A percentile compares a stretch with the other conserved stretches of the same genome.
Conservation (phyloP, 495 filamentous ascomycete genomes). For the Jackrogersella minutella region DNA sequence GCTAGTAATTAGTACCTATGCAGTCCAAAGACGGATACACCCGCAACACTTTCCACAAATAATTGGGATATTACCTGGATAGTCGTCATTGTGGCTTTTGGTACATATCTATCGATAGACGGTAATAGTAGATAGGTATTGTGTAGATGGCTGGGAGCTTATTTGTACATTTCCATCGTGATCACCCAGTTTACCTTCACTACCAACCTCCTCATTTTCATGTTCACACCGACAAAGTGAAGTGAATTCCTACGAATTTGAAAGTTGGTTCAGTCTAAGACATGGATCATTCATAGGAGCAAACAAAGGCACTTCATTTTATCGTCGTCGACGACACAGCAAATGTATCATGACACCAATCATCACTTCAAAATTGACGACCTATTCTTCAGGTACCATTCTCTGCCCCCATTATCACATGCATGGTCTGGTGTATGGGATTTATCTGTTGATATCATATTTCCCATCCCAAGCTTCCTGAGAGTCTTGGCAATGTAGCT, state of each 20-base stretch:
- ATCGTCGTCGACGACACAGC: too few relatives aligned
- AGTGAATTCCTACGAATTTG: too few relatives aligned
- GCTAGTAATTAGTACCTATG: neutral
- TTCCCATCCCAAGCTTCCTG: neutral
- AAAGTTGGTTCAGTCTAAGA: too few relatives aligned
- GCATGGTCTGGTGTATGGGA: neutral
- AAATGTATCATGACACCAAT: too few relatives aligned
- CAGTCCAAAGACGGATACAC: constrained; percentile 17
- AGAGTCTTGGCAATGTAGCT: constrained; percentile 8
- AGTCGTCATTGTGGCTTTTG: constrained; percentile 10
- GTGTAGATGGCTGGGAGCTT: neutral
- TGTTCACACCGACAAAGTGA: too few relatives aligned
- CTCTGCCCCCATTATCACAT: constrained; percentile 1
- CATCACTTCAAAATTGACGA: too few relatives aligned
- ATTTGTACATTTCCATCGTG: neutral
- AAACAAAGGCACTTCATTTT: too few relatives aligned
- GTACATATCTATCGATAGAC: neutral
- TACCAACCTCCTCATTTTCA: constrained; percentile 3
- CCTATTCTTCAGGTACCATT: too few relatives aligned
- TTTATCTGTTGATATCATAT: neutral
- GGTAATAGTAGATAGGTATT: neutral
- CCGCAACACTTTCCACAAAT: constrained; percentile 10
- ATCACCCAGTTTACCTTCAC: neutral
- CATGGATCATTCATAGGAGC: too few relatives aligned
- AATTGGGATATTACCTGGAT: neutral